These are phyloP conservation scores for Sporisorium iseilematis-ciliati DNA, from an alignment of 1,284 basidiomycete species.

Conservation along the genomic window DNA sequence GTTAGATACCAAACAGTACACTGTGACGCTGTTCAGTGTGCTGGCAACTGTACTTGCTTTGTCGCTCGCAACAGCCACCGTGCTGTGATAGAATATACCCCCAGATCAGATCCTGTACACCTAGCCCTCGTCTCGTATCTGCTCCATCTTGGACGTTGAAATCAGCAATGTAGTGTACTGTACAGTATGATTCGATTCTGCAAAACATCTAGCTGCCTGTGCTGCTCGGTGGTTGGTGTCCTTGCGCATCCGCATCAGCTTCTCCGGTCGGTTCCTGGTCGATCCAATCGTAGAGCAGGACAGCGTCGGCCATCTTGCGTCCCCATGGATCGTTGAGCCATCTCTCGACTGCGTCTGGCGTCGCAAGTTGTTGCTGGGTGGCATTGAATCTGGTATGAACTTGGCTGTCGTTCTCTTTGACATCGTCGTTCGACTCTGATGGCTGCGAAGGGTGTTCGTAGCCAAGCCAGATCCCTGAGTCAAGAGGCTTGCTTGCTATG, in stretches of 20 bases:
- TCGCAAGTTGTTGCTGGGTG: neutral
- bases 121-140: neutral
- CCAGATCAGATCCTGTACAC: neutral
- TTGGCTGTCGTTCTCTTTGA: neutral
- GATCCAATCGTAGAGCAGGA: constrained; percentile 54
- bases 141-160: neutral
- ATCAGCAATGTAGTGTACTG: neutral
- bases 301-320: constrained; percentile 48
- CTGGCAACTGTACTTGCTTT: constrained; percentile 1
- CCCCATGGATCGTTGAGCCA: constrained; percentile 41
- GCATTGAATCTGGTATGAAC: too few relatives aligned
- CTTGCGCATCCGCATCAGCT: constrained; percentile 4
- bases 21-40: neutral
- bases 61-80: constrained; percentile 11
- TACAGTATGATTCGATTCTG: neutral
- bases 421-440: neutral
- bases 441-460: constrained; percentile 23
- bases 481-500: constrained; percentile 51
- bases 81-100: constrained; percentile 14
- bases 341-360: constrained; percentile 7
- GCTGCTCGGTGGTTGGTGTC: constrained; percentile 4
- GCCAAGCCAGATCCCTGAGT: constrained; percentile 53
- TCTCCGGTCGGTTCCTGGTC: constrained; percentile 39
- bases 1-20: neutral
- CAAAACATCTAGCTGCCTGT: neutral